Percentiles rank a stretch among this genome's conserved stretches.
Evolutionary conservation across 2,329 filamentous ascomycete genomes (phyloP).

Genomic region (Scedosporium boydii): DNA sequence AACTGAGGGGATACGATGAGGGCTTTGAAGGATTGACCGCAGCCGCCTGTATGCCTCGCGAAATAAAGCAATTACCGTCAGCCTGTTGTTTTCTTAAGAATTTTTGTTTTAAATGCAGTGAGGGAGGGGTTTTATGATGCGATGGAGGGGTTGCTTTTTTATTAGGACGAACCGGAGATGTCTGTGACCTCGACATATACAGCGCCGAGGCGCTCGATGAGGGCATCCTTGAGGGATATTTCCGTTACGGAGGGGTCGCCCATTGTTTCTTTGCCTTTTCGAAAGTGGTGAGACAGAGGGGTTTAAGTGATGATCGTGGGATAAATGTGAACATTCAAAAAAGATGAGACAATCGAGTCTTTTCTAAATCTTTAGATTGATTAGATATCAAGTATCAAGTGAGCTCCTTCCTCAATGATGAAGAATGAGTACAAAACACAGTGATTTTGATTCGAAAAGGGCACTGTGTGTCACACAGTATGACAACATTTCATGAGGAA

Average conservation of each 20-base stretch:
- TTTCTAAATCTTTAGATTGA: conserved; percentile 6
- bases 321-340: too few relatives aligned
- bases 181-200: conserved; percentile 81
- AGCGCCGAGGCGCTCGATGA: conserved; percentile 62
- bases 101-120: too few relatives aligned
- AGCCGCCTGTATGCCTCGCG: conserved; percentile 37
- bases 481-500: neutral
- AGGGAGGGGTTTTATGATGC: conserved; percentile 5
- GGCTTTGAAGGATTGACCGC: conserved; percentile 51
- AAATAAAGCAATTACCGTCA: neutral
- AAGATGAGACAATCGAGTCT: neutral
- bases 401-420: neutral
- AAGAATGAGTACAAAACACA: too few relatives aligned
- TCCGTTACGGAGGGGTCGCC: conserved; percentile 51
- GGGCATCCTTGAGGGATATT: conserved; percentile 56
- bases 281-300: neutral
- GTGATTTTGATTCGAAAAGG: too few relatives aligned
- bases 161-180: conserved; percentile 61
- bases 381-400: conserved; percentile 9
- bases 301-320: neutral
- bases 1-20: conserved; percentile 58
- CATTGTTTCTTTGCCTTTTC: conserved; percentile 6
- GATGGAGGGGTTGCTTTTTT: conserved; percentile 6
- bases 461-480: neutral
- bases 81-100: neutral